Base-by-base conservation (phyloP, 2,329 filamentous ascomycete genomes). In the Fusarium sarcochroum region DNA sequence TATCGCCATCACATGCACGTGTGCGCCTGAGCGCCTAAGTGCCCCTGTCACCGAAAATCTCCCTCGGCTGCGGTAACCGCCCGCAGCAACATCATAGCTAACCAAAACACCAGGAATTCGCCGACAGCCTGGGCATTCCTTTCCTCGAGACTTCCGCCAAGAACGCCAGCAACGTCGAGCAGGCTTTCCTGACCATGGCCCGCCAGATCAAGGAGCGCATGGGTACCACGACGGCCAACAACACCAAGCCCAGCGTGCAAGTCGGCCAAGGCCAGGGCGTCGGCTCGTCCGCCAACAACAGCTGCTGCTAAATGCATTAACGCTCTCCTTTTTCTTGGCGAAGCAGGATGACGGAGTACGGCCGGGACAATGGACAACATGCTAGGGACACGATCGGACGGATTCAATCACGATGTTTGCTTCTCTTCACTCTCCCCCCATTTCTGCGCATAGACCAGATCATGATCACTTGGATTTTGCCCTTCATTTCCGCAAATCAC, bases 181-280 rank as follows among this genome's bases (percentile, higher is more conserved):
- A 99, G 85, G 95, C 96, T 78, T 99, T 99, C 91, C 85, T 99
- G 85, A 99, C 96, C 81, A 99, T 99, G 96, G 96, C 96, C 76
- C 92, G 96, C 82, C 96, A 99, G 84, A 99, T 99, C 86, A 99
- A 99, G 89, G 95, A 98, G 87, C 92, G 96, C 78, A 99, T 99
- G 95, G 96, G 96, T 77, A 97, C 93, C 75, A 96, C 95, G 69
- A 91, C 93, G 44, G 92, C 92, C 72, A 94, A 94, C 86, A 98
- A 98, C 89, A 97, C 95, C 85, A 99, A 98, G 87, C 95, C 95
- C 71, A 97, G 93, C 76, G 94, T 99, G 76, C 94, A 97, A 80
- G 96, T 99, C 76, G 93, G 94, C 63, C 92, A 94, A 80, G 96
- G 96, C 78, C 94, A 97, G 82, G 94, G 94, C 76, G 95, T 99